These are phyloP conservation scores for Amorphotheca resinae DNA, from an alignment of 495 filamentous ascomycete genomes.

Conservation along the genomic window DNA sequence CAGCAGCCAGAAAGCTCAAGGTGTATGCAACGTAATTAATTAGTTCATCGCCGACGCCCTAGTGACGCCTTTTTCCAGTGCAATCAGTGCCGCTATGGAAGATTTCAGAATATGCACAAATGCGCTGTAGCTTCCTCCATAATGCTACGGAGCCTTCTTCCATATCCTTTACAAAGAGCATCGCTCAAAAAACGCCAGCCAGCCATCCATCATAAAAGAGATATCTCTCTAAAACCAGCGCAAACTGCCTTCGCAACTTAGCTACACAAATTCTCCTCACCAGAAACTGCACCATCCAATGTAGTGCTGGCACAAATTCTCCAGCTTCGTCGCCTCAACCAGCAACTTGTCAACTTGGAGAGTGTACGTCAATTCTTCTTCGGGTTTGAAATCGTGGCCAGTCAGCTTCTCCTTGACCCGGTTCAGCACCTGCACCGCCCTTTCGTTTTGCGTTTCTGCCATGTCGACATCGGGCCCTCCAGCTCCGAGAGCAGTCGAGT, in stretches of 20 bases:
- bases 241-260: background rate
- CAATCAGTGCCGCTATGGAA: background rate
- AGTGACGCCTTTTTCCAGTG: too few species aligned
- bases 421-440: slow-evolving; percentile 82
- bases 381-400: slow-evolving; percentile 49
- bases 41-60: too few species aligned
- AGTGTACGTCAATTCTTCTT: slow-evolving; percentile 73
- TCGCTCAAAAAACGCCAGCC: background rate
- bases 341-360: slow-evolving; percentile 89
- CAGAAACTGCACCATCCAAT: slow-evolving; percentile 96
- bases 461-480: slow-evolving; percentile 28
- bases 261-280: slow-evolving; percentile 26
- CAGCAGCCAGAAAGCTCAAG: too few species aligned
- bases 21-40: too few species aligned
- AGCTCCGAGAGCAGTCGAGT: slow-evolving; percentile 29
- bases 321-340: slow-evolving; percentile 86
- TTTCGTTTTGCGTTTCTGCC: slow-evolving; percentile 78
- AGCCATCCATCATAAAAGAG: background rate
- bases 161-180: background rate
- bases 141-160: too few species aligned
- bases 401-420: slow-evolving; percentile 93
- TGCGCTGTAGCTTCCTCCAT: too few species aligned
- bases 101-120: too few species aligned
- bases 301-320: slow-evolving; percentile 98
- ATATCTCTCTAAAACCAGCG: background rate